Conservation (phyloP, 345 rosid genomes). For the Sisymbrium altissimum region DNA sequence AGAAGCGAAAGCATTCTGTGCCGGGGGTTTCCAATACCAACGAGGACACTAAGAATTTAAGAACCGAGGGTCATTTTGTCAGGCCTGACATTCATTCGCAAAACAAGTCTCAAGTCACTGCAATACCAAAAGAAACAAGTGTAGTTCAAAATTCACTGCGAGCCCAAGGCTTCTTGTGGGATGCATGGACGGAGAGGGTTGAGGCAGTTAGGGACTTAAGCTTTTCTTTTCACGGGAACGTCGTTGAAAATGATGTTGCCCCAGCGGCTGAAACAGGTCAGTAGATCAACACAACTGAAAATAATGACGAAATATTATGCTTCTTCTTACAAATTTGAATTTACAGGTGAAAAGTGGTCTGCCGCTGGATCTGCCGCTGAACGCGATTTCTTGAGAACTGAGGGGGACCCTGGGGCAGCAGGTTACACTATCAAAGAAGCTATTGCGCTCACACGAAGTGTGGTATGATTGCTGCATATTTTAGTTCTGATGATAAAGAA, state of each 20-base stretch:
- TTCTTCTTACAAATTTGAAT: slow-evolving; percentile 22
- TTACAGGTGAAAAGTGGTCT: slow-evolving; percentile 43
- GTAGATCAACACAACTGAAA: slow-evolving; percentile 18
- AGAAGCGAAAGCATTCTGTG: slow-evolving; percentile 41
- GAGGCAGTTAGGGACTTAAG: slow-evolving; percentile 68
- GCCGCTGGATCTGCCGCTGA: slow-evolving; percentile 48
- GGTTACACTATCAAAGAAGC: slow-evolving; percentile 93
- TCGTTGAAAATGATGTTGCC: slow-evolving; percentile 42
- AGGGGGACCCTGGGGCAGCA: slow-evolving; percentile 87
- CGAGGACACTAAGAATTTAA: background rate
- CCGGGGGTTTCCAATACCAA: slow-evolving; percentile 20
- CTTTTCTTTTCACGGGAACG: slow-evolving; percentile 74
- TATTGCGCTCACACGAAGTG: slow-evolving; percentile 72
- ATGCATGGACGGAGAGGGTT: slow-evolving; percentile 80
- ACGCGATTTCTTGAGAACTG: slow-evolving; percentile 81
- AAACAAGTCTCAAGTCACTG: slow-evolving; percentile 27
- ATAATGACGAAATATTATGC: background rate
- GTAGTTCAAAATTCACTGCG: slow-evolving; percentile 34
- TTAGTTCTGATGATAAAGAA: slow-evolving; percentile 1
- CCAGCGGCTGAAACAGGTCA: slow-evolving; percentile 43
- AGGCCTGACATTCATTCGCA: slow-evolving; percentile 34
- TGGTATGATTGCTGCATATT: slow-evolving; percentile 45
- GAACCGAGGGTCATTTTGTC: slow-evolving; percentile 30
- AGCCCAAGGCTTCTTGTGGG: slow-evolving; percentile 55
- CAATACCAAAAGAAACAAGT: slow-evolving; percentile 25